Base-by-base conservation (phyloP, 2,329 filamentous ascomycete genomes). In the Colletotrichum tropicale region DNA sequence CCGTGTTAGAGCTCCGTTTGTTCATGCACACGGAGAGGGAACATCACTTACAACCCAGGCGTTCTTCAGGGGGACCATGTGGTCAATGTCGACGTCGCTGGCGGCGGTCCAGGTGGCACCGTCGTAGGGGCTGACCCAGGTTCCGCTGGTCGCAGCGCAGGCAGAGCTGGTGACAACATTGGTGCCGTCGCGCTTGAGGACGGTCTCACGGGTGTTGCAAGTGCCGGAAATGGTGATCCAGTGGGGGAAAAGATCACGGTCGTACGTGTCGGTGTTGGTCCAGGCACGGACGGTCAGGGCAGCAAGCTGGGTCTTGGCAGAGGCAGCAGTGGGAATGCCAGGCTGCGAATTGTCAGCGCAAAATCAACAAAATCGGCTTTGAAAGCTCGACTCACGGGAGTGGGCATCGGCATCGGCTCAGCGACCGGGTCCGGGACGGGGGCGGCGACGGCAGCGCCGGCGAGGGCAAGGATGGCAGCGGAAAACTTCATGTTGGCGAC, bases 21-120 rank as follows among this genome's bases (percentile, higher is more conserved):
- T 36, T 18, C 12, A 34, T 24, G n/a, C 1, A 43, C 24, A 10
- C 32, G 32, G 36, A 43, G 32, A 43, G 4, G 15, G 6, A 6
- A 61, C 5, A 26, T 1, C n/a, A 84, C 88, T 80, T 78, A 92
- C 91, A 76, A 94, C 92, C 94, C 94, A 96, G 7, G 94, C 94
- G 81, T 96, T 95, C 81, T 93, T 93, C 76, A 98, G 83, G 1
- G 95, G 94, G 4, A 98, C 94, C 85, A 97, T 89, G 82, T 97
- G 95, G 83, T 97, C 95, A 75, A 97, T 96, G 79, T 96, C 94
- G 2, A 97, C 83, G 79, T 96, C 93, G 21, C 88, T 90, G 2
- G 94, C 90, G 1, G 87, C 86, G 0, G 91, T 93, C 93, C 93
- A 95, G 2, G 88, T 91, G 1, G 86, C 92, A 18, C 94, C 94